Conservation (phyloP, 805 yeast genomes). For the Yamadazyma endophytica region DNA sequence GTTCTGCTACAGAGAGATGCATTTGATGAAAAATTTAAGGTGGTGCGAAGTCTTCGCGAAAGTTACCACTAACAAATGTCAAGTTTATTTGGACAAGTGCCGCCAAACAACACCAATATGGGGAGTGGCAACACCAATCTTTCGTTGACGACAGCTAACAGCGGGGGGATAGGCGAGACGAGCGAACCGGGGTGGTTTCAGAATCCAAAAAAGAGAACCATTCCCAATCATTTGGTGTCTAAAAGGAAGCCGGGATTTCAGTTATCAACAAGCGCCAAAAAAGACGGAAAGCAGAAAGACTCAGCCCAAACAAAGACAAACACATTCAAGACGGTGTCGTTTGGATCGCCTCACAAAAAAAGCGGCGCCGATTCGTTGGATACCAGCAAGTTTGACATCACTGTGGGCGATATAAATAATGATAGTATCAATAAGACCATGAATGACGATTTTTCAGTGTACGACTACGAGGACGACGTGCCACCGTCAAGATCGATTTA, state of each 20-base stretch:
- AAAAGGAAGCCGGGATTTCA: constrained; percentile 39
- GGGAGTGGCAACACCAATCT: too few relatives aligned
- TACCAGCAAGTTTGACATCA: constrained; percentile 19
- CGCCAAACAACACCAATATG: too few relatives aligned
- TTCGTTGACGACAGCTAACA: constrained; percentile 3
- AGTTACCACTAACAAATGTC: constrained; percentile 5
- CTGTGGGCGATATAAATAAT: constrained; percentile 15
- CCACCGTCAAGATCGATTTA: constrained; percentile 51
- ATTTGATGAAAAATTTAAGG: constrained; percentile 25
- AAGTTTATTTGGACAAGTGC: constrained; percentile 11
- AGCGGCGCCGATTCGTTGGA: constrained; percentile 12
- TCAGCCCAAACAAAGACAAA: constrained; percentile 11
- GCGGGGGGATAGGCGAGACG: constrained; percentile 4
- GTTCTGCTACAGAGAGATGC: constrained; percentile 74
- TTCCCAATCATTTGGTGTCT: constrained; percentile 40
- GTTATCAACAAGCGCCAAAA: constrained; percentile 18
- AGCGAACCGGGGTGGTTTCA: constrained; percentile 33
- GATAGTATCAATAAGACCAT: constrained; percentile 27
- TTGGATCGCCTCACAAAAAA: constrained; percentile 26
- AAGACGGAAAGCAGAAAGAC: constrained; percentile 8
- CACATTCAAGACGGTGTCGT: constrained; percentile 32
- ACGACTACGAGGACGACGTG: constrained; percentile 28
- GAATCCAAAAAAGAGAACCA: constrained; percentile 29
- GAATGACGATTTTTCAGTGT: constrained; percentile 24
- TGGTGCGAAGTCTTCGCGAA: constrained; percentile 1